phyloP scores from a whole-genome alignment of 73 alveolate genomes.

The Paramecium biaurelia region DNA sequence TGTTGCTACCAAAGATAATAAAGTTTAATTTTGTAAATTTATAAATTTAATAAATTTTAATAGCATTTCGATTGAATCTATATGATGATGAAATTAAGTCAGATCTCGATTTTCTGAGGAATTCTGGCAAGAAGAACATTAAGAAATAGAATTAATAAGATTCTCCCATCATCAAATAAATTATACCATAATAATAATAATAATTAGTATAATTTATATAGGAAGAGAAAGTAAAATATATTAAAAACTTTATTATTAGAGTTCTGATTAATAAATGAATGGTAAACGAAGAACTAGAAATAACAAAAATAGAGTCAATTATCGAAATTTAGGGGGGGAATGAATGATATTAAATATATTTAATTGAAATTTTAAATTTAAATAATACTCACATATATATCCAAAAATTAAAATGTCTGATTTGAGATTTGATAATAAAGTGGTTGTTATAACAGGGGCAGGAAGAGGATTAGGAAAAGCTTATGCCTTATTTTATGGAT shows the following conservation, averaged over 20 bases:
- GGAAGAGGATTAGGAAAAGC: slow-evolving; percentile 91
- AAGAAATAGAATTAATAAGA: not conserved
- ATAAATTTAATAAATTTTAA: not conserved
- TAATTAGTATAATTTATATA: not conserved
- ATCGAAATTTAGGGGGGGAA: slow-evolving; percentile 36
- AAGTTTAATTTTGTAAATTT: slow-evolving; percentile 26
- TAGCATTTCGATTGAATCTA: slow-evolving; percentile 32
- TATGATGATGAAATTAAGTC: slow-evolving; percentile 32
- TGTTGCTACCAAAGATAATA: slow-evolving; percentile 39
- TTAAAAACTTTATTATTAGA: not conserved
- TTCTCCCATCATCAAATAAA: not conserved
- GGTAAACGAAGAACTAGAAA: slow-evolving; percentile 18
- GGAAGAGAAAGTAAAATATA: not conserved
- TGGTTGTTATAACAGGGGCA: slow-evolving; percentile 88
- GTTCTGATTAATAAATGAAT: not conserved
- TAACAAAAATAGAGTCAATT: not conserved
- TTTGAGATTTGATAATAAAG: slow-evolving; percentile 60
- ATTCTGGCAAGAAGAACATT: not conserved
- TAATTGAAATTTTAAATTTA: not conserved
- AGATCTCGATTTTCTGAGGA: slow-evolving; percentile 25
- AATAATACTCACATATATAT: not conserved
- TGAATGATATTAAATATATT: not conserved
- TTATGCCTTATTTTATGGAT: slow-evolving; percentile 79
- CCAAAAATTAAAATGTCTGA: slow-evolving; percentile 27
- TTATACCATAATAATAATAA: not conserved